A percentile compares a stretch with the other conserved stretches of the same genome.
These are phyloP conservation scores for Galerina sulciceps DNA, from an alignment of 768 basidiomycete species.

Conservation along the genomic window DNA sequence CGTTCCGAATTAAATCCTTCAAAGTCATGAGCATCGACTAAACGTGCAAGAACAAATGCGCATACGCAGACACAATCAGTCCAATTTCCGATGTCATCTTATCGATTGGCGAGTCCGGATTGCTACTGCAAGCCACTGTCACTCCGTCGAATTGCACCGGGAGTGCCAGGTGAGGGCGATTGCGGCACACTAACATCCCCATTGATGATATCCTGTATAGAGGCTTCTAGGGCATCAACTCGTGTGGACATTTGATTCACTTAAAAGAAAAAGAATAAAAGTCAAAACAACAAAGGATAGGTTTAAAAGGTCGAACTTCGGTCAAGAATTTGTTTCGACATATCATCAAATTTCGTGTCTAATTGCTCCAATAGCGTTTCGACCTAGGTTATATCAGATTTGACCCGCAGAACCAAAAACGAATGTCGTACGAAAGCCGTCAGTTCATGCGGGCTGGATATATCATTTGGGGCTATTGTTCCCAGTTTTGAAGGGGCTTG, in stretches of 20 bases:
- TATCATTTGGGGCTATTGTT: slow-evolving; percentile 57
- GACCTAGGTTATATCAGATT: slow-evolving; percentile 53
- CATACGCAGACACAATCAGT: neutral
- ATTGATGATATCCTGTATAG: slow-evolving; percentile 92
- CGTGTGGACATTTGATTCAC: slow-evolving; percentile 94
- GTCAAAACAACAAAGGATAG: neutral
- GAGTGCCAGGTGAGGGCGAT: slow-evolving; percentile 56
- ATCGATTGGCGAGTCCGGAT: neutral
- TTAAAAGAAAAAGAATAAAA: slow-evolving; percentile 32
- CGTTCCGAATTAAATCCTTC: neutral
- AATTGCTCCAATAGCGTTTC: slow-evolving; percentile 87
- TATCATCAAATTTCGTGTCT: slow-evolving; percentile 90
- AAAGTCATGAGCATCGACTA: neutral
- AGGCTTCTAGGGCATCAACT: slow-evolving; percentile 86
- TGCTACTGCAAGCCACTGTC: slow-evolving; percentile 36
- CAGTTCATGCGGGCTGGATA: slow-evolving; percentile 91
- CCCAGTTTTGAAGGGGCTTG: slow-evolving; percentile 41
- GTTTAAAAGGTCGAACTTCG: slow-evolving; percentile 58
- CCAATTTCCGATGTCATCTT: neutral
- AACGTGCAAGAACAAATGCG: neutral
- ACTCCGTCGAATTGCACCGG: slow-evolving; percentile 44
- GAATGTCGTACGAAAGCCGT: slow-evolving; percentile 82
- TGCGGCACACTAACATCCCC: slow-evolving; percentile 68
- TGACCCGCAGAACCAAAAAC: neutral
- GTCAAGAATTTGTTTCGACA: slow-evolving; percentile 89